Conservation (phyloP, 805 yeast genomes). For the Cyberlindnera suaveolens region DNA sequence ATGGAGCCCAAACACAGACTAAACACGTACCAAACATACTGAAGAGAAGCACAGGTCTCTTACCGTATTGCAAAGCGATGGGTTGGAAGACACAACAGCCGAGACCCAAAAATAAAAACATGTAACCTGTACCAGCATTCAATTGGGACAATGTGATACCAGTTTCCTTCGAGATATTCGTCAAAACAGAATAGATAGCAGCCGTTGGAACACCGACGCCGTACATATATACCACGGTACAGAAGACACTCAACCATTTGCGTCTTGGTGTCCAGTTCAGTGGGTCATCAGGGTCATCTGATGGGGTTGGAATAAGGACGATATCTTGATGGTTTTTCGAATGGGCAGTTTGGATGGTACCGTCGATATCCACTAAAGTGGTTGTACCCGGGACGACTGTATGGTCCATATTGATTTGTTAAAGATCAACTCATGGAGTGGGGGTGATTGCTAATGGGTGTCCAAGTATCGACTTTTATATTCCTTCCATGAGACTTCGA, state of each 20-base stretch:
- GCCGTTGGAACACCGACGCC: conserved; percentile 43
- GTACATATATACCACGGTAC: conserved; percentile 37
- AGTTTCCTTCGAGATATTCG: conserved; percentile 30
- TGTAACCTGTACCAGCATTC: conserved; percentile 43
- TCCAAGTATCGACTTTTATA: too few relatives aligned
- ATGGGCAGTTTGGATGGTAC: conserved; percentile 26
- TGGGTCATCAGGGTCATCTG: conserved; percentile 66
- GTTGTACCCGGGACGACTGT: conserved; percentile 46
- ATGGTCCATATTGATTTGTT: conserved; percentile 19
- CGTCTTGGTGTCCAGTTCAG: conserved; percentile 52
- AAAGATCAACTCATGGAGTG: too few relatives aligned
- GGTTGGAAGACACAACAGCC: conserved; percentile 50
- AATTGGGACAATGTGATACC: conserved; percentile 33
- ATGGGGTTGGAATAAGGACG: conserved; percentile 59
- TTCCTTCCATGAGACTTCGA: too few relatives aligned
- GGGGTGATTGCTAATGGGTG: too few relatives aligned
- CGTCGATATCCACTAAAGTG: conserved; percentile 40
- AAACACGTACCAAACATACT: conserved; percentile 32
- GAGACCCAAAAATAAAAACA: conserved; percentile 45
- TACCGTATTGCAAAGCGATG: conserved; percentile 41
- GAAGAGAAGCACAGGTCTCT: conserved; percentile 38
- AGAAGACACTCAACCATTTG: conserved; percentile 40
- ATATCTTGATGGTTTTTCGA: conserved; percentile 31
- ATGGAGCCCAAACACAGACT: conserved; percentile 38
- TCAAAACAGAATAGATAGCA: conserved; percentile 38